Base-by-base conservation (phyloP, 2,329 filamentous ascomycete species). In the Tolypocladium endophyticum region DNA sequence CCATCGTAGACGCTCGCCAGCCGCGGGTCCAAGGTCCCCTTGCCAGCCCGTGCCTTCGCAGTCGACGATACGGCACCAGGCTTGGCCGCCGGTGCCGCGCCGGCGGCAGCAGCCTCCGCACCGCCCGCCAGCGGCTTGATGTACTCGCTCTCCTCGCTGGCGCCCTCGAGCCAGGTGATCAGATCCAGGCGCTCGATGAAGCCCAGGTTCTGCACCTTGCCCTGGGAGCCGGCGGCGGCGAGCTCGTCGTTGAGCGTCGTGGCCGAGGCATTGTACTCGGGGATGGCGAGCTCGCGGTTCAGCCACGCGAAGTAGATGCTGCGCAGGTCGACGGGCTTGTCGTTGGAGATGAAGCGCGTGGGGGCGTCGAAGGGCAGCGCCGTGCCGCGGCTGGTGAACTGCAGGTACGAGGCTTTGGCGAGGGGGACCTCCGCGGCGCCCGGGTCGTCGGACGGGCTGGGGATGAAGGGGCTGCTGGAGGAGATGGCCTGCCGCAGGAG, bases 291-390 rank as follows among this genome's bases (percentile, higher is more conserved):
- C 77, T 97, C 93, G 73, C 92, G 91, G 76, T 97, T 95, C 69
- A 90, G 81, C 91, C 92, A 99, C 59, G 92, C 92, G 71, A 97
- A 96, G 79, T 93, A 97, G 75, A 97, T 93, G 72, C 89, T 94
- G 71, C 94, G 91, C 66, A 99, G 80, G 71, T 97, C 90, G 68
- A 96, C 87, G 5, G 88, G 81, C 59, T 84, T 81, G 67, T 83
- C 84, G 61, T 84, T 83, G n/a, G 90, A 92, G 62, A 89, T 82
- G 78, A 97, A 97, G 67, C 94, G 90, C 65, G 94, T 99, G 12
- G 87, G 81, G 18, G 83, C 81, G 57, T 84, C 85, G 64, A 96
- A 83, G 1, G 87, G 79, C 61, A 95, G 81, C 7, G 85, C 80
- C 59, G 85, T 79, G 62, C 83, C 81, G 58, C 77, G 72, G 56